Conservation (phyloP, 306 rosid genomes). For the Alnus glutinosa region DNA sequence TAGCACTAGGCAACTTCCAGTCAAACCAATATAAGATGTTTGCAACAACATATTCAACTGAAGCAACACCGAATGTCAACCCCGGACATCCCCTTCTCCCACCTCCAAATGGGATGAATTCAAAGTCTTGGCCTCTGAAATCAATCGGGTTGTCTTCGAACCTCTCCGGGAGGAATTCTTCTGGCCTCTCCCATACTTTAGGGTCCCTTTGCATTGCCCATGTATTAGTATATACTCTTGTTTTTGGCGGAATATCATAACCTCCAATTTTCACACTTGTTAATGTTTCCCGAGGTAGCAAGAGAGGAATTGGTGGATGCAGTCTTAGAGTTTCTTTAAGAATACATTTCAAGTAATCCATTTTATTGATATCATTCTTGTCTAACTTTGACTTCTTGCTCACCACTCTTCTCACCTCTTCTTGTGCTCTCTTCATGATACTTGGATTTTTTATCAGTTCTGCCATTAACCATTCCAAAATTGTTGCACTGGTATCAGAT, state of each 20-base stretch:
- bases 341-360: slow-evolving; percentile 37
- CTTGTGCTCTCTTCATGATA: slow-evolving; percentile 35
- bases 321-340: slow-evolving; percentile 35
- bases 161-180: slow-evolving; percentile 39
- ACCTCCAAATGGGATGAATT: neutral
- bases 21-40: neutral
- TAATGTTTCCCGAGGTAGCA: slow-evolving; percentile 30
- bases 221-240: slow-evolving; percentile 25
- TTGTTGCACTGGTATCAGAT: slow-evolving; percentile 21
- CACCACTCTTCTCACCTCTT: slow-evolving; percentile 38
- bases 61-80: neutral
- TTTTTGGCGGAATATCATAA: slow-evolving; percentile 23
- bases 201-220: slow-evolving; percentile 43
- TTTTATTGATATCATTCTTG: slow-evolving; percentile 23
- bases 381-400: slow-evolving; percentile 25
- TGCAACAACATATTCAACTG: neutral
- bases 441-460: slow-evolving; percentile 30
- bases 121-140: slow-evolving; percentile 23
- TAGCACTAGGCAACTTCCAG: neutral
- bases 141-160: neutral
- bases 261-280: slow-evolving; percentile 10
- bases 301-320: slow-evolving; percentile 36
- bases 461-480: slow-evolving; percentile 34
- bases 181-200: slow-evolving; percentile 28
- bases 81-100: slow-evolving; percentile 9